Conservation (phyloP, 192 early-diverging fungal species). For the Coemansia sp. region DNA sequence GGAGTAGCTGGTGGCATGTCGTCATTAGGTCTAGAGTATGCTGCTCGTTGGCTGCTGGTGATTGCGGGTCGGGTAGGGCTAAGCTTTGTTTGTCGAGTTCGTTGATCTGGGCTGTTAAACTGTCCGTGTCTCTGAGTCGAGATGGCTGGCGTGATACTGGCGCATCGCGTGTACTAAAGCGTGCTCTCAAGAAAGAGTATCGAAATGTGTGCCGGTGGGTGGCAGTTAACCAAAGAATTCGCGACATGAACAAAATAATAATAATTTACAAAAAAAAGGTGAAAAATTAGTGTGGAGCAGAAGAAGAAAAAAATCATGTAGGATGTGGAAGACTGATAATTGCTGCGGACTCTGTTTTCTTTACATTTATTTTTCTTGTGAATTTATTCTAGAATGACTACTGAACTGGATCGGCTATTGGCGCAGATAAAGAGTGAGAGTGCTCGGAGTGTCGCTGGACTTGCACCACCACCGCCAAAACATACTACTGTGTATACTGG, state of each 20-base stretch:
- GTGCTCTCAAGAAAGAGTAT: background rate
- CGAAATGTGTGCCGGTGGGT: background rate
- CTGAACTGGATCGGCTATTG: slow-evolving; percentile 32
- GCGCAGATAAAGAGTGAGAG: slow-evolving; percentile 29
- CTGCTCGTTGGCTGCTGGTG: background rate
- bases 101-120: background rate
- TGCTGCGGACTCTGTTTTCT: background rate
- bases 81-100: background rate
- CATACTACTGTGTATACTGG: slow-evolving; percentile 10
- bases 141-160: background rate
- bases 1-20: slow-evolving; percentile 8
- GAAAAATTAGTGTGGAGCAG: background rate
- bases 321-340: no score
- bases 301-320: no score
- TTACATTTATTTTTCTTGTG: background rate
- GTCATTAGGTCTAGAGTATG: background rate
- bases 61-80: background rate
- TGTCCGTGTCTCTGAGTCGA: background rate
- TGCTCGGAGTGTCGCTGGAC: slow-evolving; percentile 14
- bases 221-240: background rate
- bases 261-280: background rate
- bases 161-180: background rate
- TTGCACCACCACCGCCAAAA: background rate
- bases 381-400: slow-evolving; percentile 13
- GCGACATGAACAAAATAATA: slow-evolving; percentile 8